These are phyloP conservation scores for Viola pubescens DNA, from an alignment of 441 rosid genomes.

Conservation along the genomic window DNA sequence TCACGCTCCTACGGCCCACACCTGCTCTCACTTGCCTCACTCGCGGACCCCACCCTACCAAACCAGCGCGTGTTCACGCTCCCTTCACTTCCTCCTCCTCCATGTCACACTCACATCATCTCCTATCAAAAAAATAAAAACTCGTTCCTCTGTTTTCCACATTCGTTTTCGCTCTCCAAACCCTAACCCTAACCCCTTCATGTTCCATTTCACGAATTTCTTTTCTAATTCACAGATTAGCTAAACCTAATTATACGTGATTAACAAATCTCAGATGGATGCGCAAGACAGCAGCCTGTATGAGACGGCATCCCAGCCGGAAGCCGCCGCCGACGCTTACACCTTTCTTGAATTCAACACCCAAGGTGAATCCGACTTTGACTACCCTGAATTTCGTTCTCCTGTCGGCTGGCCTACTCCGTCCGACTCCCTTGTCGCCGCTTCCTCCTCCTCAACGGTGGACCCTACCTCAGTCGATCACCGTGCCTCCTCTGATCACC, in stretches of 20 bases:
- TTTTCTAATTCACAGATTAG: neutral
- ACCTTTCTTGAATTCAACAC: slow-evolving; percentile 93
- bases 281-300: slow-evolving; percentile 59
- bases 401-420: slow-evolving; percentile 83
- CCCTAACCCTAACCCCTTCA: slow-evolving; percentile 39
- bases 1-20: neutral
- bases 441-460: slow-evolving; percentile 29
- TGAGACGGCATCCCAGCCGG: slow-evolving; percentile 97
- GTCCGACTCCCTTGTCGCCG: slow-evolving; percentile 61
- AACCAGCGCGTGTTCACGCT: slow-evolving; percentile 12
- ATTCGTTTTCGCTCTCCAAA: slow-evolving; percentile 26
- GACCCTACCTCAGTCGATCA: slow-evolving; percentile 66
- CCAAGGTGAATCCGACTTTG: slow-evolving; percentile 93
- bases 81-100: neutral
- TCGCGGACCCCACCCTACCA: neutral
- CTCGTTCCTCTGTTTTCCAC: slow-evolving; percentile 8
- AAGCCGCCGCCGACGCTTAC: slow-evolving; percentile 74
- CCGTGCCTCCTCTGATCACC: slow-evolving; percentile 35
- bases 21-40: neutral
- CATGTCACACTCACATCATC: neutral
- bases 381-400: slow-evolving; percentile 84
- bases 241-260: neutral
- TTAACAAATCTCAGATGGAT: slow-evolving; percentile 41
- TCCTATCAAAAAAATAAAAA: neutral
- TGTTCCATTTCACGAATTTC: neutral